Conservation (phyloP, 495 filamentous ascomycete species). For the Sphaerosporella brunnea region DNA sequence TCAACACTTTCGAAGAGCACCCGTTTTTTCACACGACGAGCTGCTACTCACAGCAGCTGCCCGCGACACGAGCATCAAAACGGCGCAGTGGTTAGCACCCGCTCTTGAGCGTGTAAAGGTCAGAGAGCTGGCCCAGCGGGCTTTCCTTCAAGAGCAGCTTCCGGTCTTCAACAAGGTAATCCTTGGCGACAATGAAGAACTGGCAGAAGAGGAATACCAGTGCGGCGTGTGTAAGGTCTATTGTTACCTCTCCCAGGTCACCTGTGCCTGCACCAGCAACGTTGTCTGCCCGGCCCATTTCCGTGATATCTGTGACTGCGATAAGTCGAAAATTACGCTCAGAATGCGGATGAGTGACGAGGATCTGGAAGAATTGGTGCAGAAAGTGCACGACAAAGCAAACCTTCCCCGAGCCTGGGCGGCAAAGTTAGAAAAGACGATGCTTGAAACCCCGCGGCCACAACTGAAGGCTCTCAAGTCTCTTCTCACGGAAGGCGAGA, state of each 20-base stretch:
- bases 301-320: conserved; percentile 25
- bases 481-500: conserved; percentile 84
- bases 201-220: conserved; percentile 75
- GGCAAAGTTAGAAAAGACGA: conserved; percentile 67
- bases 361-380: conserved; percentile 42
- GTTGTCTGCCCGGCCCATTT: conserved; percentile 24
- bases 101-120: conserved; percentile 60
- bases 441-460: conserved; percentile 68
- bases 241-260: conserved; percentile 77
- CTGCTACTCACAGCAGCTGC: conserved; percentile 69
- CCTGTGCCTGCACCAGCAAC: conserved; percentile 36
- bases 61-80: conserved; percentile 69
- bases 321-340: conserved; percentile 19
- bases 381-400: conserved; percentile 73
- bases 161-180: conserved; percentile 31
- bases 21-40: conserved; percentile 95
- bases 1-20: conserved; percentile 73
- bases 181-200: conserved; percentile 47
- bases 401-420: conserved; percentile 75
- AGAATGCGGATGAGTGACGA: conserved; percentile 51
- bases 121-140: conserved; percentile 52
- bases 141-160: conserved; percentile 48
- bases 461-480: conserved; percentile 69
- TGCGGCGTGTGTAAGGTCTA: conserved; percentile 86
- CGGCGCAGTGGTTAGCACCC: conserved; percentile 83